phyloP scores from a whole-genome alignment of 176 grass and related monocot genomes.

The Rhipidocladum racemiflorum region DNA sequence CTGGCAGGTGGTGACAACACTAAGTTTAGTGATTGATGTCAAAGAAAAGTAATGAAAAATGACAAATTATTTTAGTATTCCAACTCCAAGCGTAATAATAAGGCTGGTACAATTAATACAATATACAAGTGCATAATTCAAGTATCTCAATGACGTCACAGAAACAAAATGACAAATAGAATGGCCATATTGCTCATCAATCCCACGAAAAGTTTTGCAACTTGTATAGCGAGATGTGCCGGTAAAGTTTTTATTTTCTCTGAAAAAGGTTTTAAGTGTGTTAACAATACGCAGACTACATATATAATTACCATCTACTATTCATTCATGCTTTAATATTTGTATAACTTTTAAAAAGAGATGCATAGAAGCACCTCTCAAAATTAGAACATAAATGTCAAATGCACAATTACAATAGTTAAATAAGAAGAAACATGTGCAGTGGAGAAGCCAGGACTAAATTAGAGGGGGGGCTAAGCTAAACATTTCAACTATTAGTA shows the following conservation, averaged over 20 bases:
- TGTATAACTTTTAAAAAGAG: too few relatives aligned
- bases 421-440: not conserved
- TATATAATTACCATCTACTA: not conserved
- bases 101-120: not conserved
- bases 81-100: not conserved
- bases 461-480: too few relatives aligned
- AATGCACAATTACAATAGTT: not conserved
- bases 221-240: conserved; percentile 76
- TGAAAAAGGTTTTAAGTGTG: conserved; percentile 11
- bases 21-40: conserved; percentile 17
- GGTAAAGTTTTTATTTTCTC: conserved; percentile 75
- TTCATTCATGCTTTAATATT: too few relatives aligned
- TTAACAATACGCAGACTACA: not conserved
- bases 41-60: not conserved
- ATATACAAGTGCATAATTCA: conserved; percentile 18
- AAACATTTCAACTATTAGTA: too few relatives aligned
- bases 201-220: conserved; percentile 63
- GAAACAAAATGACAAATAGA: conserved; percentile 14
- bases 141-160: not conserved
- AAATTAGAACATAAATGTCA: not conserved
- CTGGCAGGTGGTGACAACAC: conserved; percentile 37
- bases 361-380: too few relatives aligned
- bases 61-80: not conserved
- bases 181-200: conserved; percentile 41
- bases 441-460: too few relatives aligned